These are phyloP conservation scores for Candida adriatica DNA, from an alignment of 805 yeast species.

Conservation along the genomic window DNA sequence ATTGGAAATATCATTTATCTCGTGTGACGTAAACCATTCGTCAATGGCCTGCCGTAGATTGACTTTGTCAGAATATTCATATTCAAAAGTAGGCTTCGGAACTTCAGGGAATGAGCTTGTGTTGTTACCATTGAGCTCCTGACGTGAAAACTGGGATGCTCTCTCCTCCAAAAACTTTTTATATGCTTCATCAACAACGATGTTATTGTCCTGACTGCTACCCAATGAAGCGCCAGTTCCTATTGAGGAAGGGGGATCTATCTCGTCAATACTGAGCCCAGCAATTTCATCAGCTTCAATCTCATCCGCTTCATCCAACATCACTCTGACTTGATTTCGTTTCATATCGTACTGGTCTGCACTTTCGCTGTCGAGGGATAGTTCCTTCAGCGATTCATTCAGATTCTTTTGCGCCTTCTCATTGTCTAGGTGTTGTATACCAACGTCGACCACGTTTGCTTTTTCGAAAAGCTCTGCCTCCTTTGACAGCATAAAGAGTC, in stretches of 20 bases:
- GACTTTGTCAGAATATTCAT: constrained; percentile 32
- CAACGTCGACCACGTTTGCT: constrained; percentile 27
- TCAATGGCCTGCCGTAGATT: constrained; percentile 34
- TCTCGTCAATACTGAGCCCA: constrained; percentile 37
- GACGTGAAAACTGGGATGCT: constrained; percentile 26
- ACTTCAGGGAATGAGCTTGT: constrained; percentile 22
- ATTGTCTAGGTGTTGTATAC: constrained; percentile 20
- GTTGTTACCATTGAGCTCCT: constrained; percentile 8
- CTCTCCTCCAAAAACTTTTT: constrained; percentile 28
- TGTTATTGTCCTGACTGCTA: constrained; percentile 9
- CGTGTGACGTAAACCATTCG: constrained; percentile 38
- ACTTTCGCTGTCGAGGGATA: too few species aligned
- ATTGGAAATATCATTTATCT: constrained; percentile 11
- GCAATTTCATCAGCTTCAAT: constrained; percentile 19
- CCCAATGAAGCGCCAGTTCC: constrained; percentile 24
- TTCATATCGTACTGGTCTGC: too few species aligned
- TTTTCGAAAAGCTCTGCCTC: constrained; percentile 28
- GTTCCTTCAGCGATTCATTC: too few species aligned
- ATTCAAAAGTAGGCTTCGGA: constrained; percentile 38
- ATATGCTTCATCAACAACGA: constrained; percentile 28
- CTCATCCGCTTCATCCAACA: too few species aligned
- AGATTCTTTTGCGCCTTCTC: too few species aligned
- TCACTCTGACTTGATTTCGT: too few species aligned
- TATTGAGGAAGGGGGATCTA: constrained; percentile 23
- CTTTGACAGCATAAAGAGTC: constrained; percentile 19